A percentile compares a stretch with the other conserved stretches of the same genome.
Evolutionary conservation across 2,329 filamentous ascomycete genomes (phyloP).

Genomic region (Penicillium polonicum): DNA sequence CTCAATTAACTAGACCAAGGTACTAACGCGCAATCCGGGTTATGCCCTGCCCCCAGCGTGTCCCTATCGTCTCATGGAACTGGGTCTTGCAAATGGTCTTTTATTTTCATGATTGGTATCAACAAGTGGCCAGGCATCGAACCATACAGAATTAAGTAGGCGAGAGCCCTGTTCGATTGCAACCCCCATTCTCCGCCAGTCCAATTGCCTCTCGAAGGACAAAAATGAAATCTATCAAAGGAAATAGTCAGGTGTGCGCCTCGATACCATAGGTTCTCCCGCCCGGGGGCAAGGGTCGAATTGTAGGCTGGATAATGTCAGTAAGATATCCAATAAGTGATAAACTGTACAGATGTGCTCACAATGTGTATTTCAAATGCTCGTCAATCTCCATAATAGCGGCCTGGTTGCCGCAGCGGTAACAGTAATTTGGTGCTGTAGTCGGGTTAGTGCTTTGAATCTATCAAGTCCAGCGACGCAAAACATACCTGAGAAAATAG

Average conservation of each 20-base stretch:
- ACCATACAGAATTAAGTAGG: conserved; percentile 37
- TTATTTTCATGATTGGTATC: conserved; percentile 45
- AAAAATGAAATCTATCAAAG: conserved; percentile 58
- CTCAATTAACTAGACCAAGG: background rate
- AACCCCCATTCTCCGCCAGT: conserved; percentile 27
- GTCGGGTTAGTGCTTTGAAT: conserved; percentile 1
- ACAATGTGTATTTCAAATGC: conserved; percentile 99
- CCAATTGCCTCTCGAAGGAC: conserved; percentile 29
- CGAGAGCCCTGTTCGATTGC: conserved; percentile 29
- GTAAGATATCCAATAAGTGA: background rate
- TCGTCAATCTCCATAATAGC: conserved; percentile 99
- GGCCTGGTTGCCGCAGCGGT: conserved; percentile 97
- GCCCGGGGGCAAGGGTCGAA: conserved; percentile 97
- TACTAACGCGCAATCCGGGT: background rate
- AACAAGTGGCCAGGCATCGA: conserved; percentile 37
- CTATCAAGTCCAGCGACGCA: background rate
- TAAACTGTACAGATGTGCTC: conserved; percentile 47
- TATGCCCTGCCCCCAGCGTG: background rate
- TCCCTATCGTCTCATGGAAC: background rate
- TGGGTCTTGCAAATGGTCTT: conserved; percentile 32
- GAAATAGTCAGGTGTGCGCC: conserved; percentile 98
- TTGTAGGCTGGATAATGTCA: conserved; percentile 70
- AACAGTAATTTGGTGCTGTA: conserved; percentile 85
- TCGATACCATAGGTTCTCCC: conserved; percentile 97
- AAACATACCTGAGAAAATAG: conserved; percentile 85